Conservation (phyloP, 306 rosid species). For the Crotalaria pallida region DNA sequence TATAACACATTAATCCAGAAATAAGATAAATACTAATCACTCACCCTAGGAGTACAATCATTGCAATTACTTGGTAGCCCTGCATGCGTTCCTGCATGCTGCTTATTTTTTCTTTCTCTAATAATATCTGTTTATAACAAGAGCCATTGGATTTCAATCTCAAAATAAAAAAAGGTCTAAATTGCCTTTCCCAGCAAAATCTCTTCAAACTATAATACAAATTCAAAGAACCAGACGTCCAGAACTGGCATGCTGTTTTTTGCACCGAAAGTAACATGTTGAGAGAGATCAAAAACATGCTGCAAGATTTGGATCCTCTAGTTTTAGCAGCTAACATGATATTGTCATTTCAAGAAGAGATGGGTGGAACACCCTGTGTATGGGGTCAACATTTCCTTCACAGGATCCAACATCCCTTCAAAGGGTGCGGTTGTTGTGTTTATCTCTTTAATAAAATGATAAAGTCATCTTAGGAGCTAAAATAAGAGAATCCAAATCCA, state of each 20-base stretch:
- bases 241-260: not conserved
- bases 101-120: slow-evolving; percentile 52
- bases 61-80: slow-evolving; percentile 79
- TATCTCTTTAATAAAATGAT: not conserved
- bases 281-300: not conserved
- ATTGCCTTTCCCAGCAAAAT: not conserved
- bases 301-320: not conserved
- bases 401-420: not conserved
- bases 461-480: not conserved
- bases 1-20: not conserved
- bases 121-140: slow-evolving; percentile 45
- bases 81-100: slow-evolving; percentile 59
- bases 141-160: not conserved
- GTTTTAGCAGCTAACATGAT: not conserved
- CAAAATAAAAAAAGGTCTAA: not conserved
- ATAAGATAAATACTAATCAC: slow-evolving; percentile 9
- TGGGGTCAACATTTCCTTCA: not conserved
- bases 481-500: not conserved
- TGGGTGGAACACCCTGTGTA: not conserved
- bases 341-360: not conserved
- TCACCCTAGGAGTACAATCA: slow-evolving; percentile 81
- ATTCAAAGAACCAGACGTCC: slow-evolving; percentile 4
- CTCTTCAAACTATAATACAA: not conserved
- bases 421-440: not conserved
- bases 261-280: not conserved